Evolutionary conservation across 768 basidiomycete genomes (phyloP).

Genomic region (Tephrocybe sp.): DNA sequence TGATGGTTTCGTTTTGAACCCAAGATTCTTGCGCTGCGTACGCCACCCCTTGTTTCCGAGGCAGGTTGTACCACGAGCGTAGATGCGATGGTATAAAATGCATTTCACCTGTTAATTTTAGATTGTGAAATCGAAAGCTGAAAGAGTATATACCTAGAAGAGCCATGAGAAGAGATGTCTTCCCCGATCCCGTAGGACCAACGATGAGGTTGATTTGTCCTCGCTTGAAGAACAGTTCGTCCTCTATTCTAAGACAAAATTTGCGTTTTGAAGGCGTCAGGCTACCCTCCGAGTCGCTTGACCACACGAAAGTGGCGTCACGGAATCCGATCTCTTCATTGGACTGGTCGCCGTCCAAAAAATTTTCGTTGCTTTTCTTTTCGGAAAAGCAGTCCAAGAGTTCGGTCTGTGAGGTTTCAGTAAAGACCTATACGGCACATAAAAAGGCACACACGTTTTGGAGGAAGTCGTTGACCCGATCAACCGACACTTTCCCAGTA

Average conservation of each 20-base stretch:
- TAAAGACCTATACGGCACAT: too few species aligned
- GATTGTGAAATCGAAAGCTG: not conserved
- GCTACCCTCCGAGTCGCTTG: slow-evolving; percentile 29
- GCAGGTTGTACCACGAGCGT: slow-evolving; percentile 69
- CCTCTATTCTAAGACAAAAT: slow-evolving; percentile 53
- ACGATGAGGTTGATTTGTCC: too few species aligned
- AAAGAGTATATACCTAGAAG: slow-evolving; percentile 58
- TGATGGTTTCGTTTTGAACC: too few species aligned
- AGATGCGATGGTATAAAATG: slow-evolving; percentile 53
- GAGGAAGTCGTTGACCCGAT: slow-evolving; percentile 47
- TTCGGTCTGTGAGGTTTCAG: slow-evolving; percentile 37
- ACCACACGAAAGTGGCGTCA: slow-evolving; percentile 59
- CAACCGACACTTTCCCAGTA: slow-evolving; percentile 62
- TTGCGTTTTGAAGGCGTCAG: too few species aligned
- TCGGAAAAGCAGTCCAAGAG: slow-evolving; percentile 41
- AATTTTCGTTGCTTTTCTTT: slow-evolving; percentile 15
- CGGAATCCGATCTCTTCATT: slow-evolving; percentile 47
- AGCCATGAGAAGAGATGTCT: too few species aligned
- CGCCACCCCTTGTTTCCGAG: slow-evolving; percentile 66
- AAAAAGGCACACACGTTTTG: slow-evolving; percentile 27
- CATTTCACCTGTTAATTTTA: slow-evolving; percentile 51
- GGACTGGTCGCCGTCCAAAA: slow-evolving; percentile 9
- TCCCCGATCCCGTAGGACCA: too few species aligned
- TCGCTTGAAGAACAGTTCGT: slow-evolving; percentile 52
- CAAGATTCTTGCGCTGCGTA: slow-evolving; percentile 85